Percentiles rank a stretch among this genome's conserved stretches.
Conservation (phyloP, 495 filamentous ascomycete genomes). For the Bombardia bombarda region DNA sequence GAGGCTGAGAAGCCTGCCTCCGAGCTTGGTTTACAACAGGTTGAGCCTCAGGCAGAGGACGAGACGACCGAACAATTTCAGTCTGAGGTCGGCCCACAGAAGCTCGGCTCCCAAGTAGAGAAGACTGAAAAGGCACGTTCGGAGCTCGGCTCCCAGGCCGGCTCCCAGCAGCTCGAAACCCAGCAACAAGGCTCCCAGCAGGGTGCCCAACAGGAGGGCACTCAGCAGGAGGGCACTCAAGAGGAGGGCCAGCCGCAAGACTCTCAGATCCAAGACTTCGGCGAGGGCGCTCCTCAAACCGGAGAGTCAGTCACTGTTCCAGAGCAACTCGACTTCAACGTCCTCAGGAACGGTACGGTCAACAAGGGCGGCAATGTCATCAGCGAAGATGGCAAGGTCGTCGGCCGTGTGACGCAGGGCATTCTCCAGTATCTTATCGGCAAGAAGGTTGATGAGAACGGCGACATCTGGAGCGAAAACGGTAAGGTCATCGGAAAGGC, state of each 20-base stretch:
- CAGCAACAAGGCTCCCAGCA: neutral
- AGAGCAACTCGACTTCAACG: constrained; percentile 49
- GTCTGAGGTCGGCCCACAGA: too few species aligned
- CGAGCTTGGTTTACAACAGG: neutral
- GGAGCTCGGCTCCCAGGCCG: too few species aligned
- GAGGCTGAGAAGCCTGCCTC: too few species aligned
- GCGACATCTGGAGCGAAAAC: constrained; percentile 65
- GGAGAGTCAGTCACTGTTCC: constrained; percentile 8
- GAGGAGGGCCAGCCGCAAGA: neutral
- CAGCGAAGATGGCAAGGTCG: constrained; percentile 58
- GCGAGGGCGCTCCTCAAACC: too few species aligned
- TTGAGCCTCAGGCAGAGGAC: neutral
- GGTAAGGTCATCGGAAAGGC: constrained; percentile 67
- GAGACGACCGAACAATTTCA: neutral
- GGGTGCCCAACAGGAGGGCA: too few species aligned
- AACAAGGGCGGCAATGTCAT: constrained; percentile 80
- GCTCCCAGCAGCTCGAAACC: neutral
- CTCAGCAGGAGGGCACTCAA: neutral
- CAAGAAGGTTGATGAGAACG: constrained; percentile 61
- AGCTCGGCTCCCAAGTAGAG: too few species aligned
- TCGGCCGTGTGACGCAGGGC: constrained; percentile 63
- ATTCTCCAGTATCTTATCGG: constrained; percentile 59
- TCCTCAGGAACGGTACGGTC: constrained; percentile 56
- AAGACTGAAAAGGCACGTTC: too few species aligned
- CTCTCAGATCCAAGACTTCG: too few species aligned